These are phyloP conservation scores for Drosera spatulata DNA, from an alignment of 179 eudicot genomes.

Conservation along the genomic window DNA sequence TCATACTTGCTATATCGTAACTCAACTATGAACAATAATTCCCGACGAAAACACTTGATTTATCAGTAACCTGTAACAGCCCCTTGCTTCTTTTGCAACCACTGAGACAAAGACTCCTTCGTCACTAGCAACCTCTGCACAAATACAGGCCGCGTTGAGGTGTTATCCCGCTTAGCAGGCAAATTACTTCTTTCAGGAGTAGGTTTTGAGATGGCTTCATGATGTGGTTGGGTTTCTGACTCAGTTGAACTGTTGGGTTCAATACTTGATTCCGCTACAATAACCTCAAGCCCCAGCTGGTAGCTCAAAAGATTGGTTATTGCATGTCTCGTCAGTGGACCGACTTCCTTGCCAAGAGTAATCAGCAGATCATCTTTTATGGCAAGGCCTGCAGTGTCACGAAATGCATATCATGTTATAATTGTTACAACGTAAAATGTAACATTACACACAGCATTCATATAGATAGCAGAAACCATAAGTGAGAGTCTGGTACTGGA, in stretches of 20 bases:
- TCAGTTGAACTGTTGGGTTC: constrained; percentile 8
- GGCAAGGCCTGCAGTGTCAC: constrained; percentile 39
- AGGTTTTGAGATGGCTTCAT: constrained; percentile 9
- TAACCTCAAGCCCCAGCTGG: constrained; percentile 69
- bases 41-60: background rate
- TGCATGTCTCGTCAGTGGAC: constrained; percentile 33
- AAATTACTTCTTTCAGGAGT: constrained; percentile 6
- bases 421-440: background rate
- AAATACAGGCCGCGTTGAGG: constrained; percentile 62
- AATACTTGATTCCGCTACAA: constrained; percentile 21
- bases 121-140: constrained; percentile 52
- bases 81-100: constrained; percentile 43
- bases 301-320: constrained; percentile 45
- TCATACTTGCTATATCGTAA: no score
- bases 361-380: constrained; percentile 65
- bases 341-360: constrained; percentile 36
- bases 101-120: constrained; percentile 40
- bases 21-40: no score
- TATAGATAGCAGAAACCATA: no score
- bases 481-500: no score
- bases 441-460: background rate
- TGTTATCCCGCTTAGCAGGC: constrained; percentile 12
- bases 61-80: no score
- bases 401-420: background rate
- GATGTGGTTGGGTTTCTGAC: constrained; percentile 5